Evolutionary conservation across 2,329 filamentous ascomycete genomes (phyloP), one percentile per base, ranked within the genome.

Genomic region (Colletotrichum incanum): DNA sequence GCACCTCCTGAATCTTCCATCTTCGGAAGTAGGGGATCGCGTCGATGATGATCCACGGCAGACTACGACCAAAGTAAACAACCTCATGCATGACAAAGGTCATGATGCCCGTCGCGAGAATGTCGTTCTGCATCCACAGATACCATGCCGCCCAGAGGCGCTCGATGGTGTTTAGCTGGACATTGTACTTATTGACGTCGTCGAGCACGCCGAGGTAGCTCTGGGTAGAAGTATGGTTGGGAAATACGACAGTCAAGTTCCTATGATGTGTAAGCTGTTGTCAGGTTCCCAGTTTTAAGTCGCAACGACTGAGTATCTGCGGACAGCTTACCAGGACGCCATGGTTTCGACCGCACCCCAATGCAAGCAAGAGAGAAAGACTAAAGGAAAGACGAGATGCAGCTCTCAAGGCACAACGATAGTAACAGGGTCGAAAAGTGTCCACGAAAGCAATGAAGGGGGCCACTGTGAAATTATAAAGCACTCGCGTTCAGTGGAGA

Each of bases 121-220:
- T 92, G 85, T 99, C 96, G 83, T 99, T 99, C 83, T 97, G 94
- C 93, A 98, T 98, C 89, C 92, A 99, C 16, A 96, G 90, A 82
- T 99, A 99, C 96, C 95, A 98, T 43, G 95, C 92, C 56, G 94
- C 93, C 96, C 96, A 99, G 75, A 98, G 87, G 80, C 92, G 92
- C 88, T 99, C 96, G 79, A 92, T 85, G 75, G 94, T 87, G 84
- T 94, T 98, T 79, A 99, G 91, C 76, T 95, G 90, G 71, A 96
- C 89, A 89, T 98, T 96, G 88, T 90, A 88, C 80, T 91, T 91
- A 79, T 88, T 85, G 31, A 92, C 86, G 79, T 92, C 89, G 75
- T 91, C 88, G 79, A 90, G 87, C 74, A 92, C 88, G 76, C 82
- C 84, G 55, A 89, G 82, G 79, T 90, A 90, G 77, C 85, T 84